Evolutionary conservation across 2,329 filamentous ascomycete species (phyloP).

Genomic region (Endocalyx cinctus): DNA sequence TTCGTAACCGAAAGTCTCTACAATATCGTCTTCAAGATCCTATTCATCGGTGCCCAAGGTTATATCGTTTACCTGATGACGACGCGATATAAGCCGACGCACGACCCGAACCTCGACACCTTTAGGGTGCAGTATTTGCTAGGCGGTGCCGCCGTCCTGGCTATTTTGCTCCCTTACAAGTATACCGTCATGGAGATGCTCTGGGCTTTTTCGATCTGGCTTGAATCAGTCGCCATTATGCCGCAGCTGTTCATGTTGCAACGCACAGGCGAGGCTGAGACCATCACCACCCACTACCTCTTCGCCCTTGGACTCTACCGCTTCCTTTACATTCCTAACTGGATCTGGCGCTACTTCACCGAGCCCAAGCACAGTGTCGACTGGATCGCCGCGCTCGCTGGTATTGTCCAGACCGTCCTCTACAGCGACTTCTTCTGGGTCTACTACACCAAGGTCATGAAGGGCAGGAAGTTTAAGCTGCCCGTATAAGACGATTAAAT

Average conservation of each 20-base stretch:
- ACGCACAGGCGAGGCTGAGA: constrained; percentile 94
- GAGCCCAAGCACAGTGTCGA: constrained; percentile 71
- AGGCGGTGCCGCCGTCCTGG: constrained; percentile 72
- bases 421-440: constrained; percentile 99
- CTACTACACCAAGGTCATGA: constrained; percentile 94
- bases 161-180: constrained; percentile 76
- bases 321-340: constrained; percentile 96
- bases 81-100: constrained; percentile 93
- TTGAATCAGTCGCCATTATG: constrained; percentile 93
- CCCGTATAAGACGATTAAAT: constrained; percentile 55
- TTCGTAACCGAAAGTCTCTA: constrained; percentile 82
- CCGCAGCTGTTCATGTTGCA: constrained; percentile 98
- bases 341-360: constrained; percentile 84
- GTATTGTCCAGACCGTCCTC: constrained; percentile 86
- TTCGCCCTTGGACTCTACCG: constrained; percentile 90
- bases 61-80: constrained; percentile 99
- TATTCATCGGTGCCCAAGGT: constrained; percentile 84
- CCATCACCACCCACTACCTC: constrained; percentile 98
- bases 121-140: constrained; percentile 96
- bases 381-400: constrained; percentile 82
- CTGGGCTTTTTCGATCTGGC: constrained; percentile 98
- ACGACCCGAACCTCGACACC: constrained; percentile 94
- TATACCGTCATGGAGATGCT: constrained; percentile 82
- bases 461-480: constrained; percentile 83
- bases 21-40: constrained; percentile 92